Evolutionary conservation across 345 rosid genomes (phyloP).

Genomic region (Trapa bicornis): DNA sequence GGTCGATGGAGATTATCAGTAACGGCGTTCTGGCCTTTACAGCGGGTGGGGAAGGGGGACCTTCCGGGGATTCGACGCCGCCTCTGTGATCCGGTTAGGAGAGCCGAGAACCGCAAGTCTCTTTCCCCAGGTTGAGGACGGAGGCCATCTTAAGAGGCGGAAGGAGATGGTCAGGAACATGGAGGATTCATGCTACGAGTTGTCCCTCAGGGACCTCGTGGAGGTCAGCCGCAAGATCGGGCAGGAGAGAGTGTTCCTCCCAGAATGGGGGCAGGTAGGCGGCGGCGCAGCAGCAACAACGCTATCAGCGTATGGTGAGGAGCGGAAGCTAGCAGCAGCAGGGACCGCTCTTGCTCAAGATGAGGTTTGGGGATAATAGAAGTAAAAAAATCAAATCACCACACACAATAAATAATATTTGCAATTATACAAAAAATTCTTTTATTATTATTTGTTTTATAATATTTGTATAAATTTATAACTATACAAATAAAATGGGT

Average conservation of each 20-base stretch:
- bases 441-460: too few relatives aligned
- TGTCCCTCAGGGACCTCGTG: slow-evolving; percentile 69
- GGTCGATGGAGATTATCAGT: slow-evolving; percentile 4
- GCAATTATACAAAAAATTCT: too few relatives aligned
- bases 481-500: too few relatives aligned
- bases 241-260: background rate
- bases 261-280: slow-evolving; percentile 9
- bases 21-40: background rate
- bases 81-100: slow-evolving; percentile 41
- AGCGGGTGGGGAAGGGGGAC: slow-evolving; percentile 14
- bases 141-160: slow-evolving; percentile 81
- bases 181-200: slow-evolving; percentile 87
- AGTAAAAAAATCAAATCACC: too few relatives aligned
- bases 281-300: background rate
- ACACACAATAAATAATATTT: too few relatives aligned
- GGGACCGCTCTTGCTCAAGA: slow-evolving; percentile 55
- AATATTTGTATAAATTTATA: too few relatives aligned
- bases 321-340: slow-evolving; percentile 24
- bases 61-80: slow-evolving; percentile 47
- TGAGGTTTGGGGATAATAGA: slow-evolving; percentile 61
- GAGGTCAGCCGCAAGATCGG: slow-evolving; percentile 19
- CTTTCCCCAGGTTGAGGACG: slow-evolving; percentile 62
- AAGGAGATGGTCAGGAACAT: slow-evolving; percentile 76
- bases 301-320: slow-evolving; percentile 12
- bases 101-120: slow-evolving; percentile 40